Conservation (phyloP, 306 rosid genomes). For the Cucurbita moschata region DNA sequence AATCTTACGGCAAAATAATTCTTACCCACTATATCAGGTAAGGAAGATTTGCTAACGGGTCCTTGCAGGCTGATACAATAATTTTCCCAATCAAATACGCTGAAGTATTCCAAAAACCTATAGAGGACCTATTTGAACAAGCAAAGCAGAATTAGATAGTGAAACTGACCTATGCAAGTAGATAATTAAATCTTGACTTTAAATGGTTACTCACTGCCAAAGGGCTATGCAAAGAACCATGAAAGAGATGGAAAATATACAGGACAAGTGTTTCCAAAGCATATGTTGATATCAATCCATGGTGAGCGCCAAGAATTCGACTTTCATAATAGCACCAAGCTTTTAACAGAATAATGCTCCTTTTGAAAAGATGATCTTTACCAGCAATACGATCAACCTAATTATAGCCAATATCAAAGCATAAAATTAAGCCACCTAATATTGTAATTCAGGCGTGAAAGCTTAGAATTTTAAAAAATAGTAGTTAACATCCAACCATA, state of each 20-base stretch:
- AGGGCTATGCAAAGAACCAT: conserved; percentile 53
- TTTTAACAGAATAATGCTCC: conserved; percentile 64
- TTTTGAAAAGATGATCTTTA: conserved; percentile 69
- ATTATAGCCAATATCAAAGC: not conserved
- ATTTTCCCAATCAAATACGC: conserved; percentile 86
- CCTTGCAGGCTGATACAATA: conserved; percentile 67
- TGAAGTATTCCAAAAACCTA: conserved; percentile 66
- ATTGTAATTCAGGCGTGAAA: not conserved
- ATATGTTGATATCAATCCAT: conserved; percentile 80
- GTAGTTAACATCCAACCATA: conserved; percentile 14
- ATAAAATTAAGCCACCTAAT: not conserved
- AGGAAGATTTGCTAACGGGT: conserved; percentile 57
- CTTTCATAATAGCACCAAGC: conserved; percentile 95
- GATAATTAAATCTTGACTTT: not conserved
- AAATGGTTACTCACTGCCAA: conserved; percentile 46
- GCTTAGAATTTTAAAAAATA: not conserved
- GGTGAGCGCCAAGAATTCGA: conserved; percentile 81
- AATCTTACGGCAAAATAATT: not conserved
- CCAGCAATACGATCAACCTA: conserved; percentile 68
- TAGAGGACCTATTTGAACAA: conserved; percentile 46
- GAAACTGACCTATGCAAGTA: not conserved
- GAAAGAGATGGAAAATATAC: conserved; percentile 63
- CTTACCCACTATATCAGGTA: conserved; percentile 56
- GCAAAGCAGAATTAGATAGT: conserved; percentile 4
- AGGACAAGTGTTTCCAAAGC: conserved; percentile 79